These are phyloP conservation scores for Nissolia schottii DNA, from an alignment of 306 rosid species.

Conservation along the genomic window DNA sequence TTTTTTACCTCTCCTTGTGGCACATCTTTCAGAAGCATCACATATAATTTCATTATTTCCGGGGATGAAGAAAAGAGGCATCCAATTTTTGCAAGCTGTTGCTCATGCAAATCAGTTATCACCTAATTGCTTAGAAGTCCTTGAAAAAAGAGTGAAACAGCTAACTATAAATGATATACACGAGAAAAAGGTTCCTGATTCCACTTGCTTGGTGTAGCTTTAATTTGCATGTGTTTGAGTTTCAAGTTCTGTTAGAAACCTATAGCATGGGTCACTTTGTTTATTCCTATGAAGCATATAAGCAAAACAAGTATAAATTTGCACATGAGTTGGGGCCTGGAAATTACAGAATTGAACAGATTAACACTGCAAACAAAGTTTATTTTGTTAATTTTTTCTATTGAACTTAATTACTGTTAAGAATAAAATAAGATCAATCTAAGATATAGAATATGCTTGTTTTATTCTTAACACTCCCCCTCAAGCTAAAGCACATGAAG, in stretches of 20 bases:
- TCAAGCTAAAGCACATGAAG: too few species aligned
- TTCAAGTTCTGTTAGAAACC: not conserved
- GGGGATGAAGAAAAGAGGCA: slow-evolving; percentile 62
- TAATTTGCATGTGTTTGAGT: not conserved
- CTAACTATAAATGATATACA: slow-evolving; percentile 49
- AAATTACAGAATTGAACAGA: not conserved
- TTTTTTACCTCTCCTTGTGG: slow-evolving; percentile 63
- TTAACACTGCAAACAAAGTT: not conserved
- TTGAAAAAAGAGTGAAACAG: slow-evolving; percentile 49
- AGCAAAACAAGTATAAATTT: not conserved
- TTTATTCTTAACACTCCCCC: too few species aligned
- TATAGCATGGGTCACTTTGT: not conserved
- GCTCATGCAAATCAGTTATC: slow-evolving; percentile 58
- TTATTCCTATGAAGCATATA: not conserved
- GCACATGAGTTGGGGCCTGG: not conserved
- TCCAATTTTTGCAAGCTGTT: slow-evolving; percentile 63
- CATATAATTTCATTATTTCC: slow-evolving; percentile 63
- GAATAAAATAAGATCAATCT: too few species aligned
- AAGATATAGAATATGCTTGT: too few species aligned
- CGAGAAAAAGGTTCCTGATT: slow-evolving; percentile 54
- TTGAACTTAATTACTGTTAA: too few species aligned
- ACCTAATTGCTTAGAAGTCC: slow-evolving; percentile 51
- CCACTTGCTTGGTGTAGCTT: not conserved
- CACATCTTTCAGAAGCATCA: slow-evolving; percentile 49
- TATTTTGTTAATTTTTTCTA: too few species aligned